A percentile compares a stretch with the other conserved stretches of the same genome.
Conservation (phyloP, 306 rosid species). For the Amphicarpaea edgeworthii region DNA sequence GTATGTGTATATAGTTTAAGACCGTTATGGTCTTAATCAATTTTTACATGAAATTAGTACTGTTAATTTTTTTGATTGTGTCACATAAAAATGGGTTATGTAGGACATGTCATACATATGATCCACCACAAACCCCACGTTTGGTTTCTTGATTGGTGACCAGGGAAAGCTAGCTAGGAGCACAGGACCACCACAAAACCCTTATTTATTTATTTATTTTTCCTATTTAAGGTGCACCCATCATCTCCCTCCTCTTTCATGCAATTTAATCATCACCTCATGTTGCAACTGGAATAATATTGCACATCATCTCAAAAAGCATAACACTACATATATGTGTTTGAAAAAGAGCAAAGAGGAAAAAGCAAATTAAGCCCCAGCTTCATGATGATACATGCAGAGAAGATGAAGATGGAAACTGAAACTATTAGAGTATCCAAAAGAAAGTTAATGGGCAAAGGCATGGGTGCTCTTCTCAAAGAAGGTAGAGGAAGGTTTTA, state of each 20-base stretch:
- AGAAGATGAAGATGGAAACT: slow-evolving; percentile 48
- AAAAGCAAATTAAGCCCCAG: slow-evolving; percentile 31
- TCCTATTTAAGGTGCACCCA: slow-evolving; percentile 35
- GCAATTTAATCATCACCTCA: slow-evolving; percentile 51
- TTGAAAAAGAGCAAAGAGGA: slow-evolving; percentile 40
- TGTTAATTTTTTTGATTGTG: too few species aligned
- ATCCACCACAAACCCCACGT: slow-evolving; percentile 62
- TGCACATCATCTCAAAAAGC: slow-evolving; percentile 29
- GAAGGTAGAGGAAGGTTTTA: slow-evolving; percentile 68
- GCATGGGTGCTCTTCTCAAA: slow-evolving; percentile 54
- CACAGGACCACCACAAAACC: slow-evolving; percentile 50
- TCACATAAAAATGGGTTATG: neutral
- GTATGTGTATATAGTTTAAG: neutral
- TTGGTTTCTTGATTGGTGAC: slow-evolving; percentile 57
- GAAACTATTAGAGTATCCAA: slow-evolving; percentile 52
- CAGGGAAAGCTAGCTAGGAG: slow-evolving; percentile 44
- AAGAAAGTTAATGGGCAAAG: slow-evolving; percentile 55
- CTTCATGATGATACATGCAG: slow-evolving; percentile 17
- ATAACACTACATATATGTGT: slow-evolving; percentile 40
- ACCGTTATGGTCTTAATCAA: too few species aligned
- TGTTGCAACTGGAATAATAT: slow-evolving; percentile 32
- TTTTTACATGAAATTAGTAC: too few species aligned
- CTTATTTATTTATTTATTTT: neutral
- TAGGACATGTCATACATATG: slow-evolving; percentile 57
- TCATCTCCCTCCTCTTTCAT: slow-evolving; percentile 35